These are phyloP conservation scores for Camelina laxa DNA, from an alignment of 345 rosid species.

Conservation along the genomic window DNA sequence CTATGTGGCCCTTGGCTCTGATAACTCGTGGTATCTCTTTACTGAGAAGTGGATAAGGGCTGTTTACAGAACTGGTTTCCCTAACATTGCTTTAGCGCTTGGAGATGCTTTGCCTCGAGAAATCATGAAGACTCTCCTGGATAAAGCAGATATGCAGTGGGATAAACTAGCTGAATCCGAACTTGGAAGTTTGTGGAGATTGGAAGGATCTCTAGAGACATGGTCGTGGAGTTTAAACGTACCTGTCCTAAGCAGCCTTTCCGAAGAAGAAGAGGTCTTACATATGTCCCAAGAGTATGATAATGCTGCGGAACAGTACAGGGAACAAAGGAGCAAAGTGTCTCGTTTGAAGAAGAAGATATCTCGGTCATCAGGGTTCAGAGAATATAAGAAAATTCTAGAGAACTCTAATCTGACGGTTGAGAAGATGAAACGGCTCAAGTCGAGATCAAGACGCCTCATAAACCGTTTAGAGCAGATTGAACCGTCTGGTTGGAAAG, in stretches of 20 bases:
- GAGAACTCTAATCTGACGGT: slow-evolving; percentile 61
- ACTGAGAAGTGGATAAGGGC: slow-evolving; percentile 87
- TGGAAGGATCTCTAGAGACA: slow-evolving; percentile 91
- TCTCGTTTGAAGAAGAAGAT: slow-evolving; percentile 83
- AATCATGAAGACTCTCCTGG: slow-evolving; percentile 65
- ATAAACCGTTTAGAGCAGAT: slow-evolving; percentile 73
- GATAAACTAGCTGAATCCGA: slow-evolving; percentile 78
- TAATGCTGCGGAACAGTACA: slow-evolving; percentile 67
- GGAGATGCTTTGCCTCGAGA: slow-evolving; percentile 86
- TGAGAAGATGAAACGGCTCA: slow-evolving; percentile 81
- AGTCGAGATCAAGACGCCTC: slow-evolving; percentile 71
- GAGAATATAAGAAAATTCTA: slow-evolving; percentile 79
- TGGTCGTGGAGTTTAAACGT: slow-evolving; percentile 99
- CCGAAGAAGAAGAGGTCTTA: slow-evolving; percentile 67
- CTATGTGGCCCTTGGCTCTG: slow-evolving; percentile 89
- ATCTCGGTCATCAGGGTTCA: slow-evolving; percentile 78
- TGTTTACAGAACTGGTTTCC: slow-evolving; percentile 79
- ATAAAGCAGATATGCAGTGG: slow-evolving; percentile 72
- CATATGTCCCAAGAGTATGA: slow-evolving; percentile 63
- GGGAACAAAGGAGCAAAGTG: slow-evolving; percentile 72
- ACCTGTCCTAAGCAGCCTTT: slow-evolving; percentile 86
- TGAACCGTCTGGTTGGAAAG: slow-evolving; percentile 99
- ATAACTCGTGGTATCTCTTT: slow-evolving; percentile 90
- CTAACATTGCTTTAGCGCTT: slow-evolving; percentile 62
- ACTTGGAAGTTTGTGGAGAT: slow-evolving; percentile 77